These are phyloP conservation scores for Fusarium dimerum DNA, from an alignment of 2,329 filamentous ascomycete genomes.

Conservation along the genomic window DNA sequence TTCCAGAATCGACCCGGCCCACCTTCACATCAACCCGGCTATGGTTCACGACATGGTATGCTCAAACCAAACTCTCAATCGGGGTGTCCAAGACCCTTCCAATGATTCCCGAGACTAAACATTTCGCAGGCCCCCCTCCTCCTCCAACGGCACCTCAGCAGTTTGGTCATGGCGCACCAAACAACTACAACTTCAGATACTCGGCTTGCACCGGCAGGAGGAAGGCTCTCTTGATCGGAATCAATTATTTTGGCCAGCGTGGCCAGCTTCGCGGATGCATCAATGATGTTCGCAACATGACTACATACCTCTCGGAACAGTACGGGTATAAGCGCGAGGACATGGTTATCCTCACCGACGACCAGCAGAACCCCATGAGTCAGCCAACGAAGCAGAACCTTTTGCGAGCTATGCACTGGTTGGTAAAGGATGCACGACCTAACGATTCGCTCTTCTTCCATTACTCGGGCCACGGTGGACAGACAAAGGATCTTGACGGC, in stretches of 20 bases:
- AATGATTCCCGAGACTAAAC: conserved; percentile 16
- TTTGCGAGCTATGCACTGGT: conserved; percentile 93
- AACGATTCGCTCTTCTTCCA: conserved; percentile 98
- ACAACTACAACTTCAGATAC: conserved; percentile 83
- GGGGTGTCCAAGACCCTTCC: too few species aligned
- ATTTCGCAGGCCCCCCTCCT: conserved; percentile 55
- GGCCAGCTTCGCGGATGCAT: conserved; percentile 92
- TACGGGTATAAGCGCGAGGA: conserved; percentile 94
- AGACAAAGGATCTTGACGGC: conserved; percentile 76
- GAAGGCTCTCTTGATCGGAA: conserved; percentile 89
- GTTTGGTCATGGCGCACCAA: conserved; percentile 80
- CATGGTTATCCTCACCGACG: conserved; percentile 95
- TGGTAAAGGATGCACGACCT: conserved; percentile 87
- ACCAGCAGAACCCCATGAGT: conserved; percentile 96
- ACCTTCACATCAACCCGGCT: neutral
- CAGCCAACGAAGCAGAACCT: conserved; percentile 97
- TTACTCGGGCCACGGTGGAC: conserved; percentile 86
- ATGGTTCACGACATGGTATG: conserved; percentile 47
- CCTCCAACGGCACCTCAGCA: conserved; percentile 68
- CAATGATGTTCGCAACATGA: conserved; percentile 98
- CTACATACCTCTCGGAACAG: conserved; percentile 80
- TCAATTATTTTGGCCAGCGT: conserved; percentile 94
- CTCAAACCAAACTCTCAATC: neutral
- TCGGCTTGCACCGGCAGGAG: conserved; percentile 85
- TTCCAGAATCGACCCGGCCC: conserved; percentile 36